Evolutionary conservation across 2,329 filamentous ascomycete species (phyloP), one percentile per base, ranked within the genome.

Genomic region (Aspergillus pseudotamarii): DNA sequence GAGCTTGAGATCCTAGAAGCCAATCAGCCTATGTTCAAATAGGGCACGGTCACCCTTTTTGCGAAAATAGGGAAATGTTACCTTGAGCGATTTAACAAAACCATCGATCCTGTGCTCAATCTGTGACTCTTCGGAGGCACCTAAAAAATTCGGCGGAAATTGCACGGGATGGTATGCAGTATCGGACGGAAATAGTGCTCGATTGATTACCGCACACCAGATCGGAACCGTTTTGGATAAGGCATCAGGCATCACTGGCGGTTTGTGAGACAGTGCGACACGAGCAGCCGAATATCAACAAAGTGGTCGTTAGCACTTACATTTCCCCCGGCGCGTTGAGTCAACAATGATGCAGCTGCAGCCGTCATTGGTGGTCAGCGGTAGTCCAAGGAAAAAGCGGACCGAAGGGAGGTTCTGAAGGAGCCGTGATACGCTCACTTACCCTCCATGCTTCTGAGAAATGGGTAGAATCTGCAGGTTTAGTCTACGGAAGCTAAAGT

Each of bases 141-240:
- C 89, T 14, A 96, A 87, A 32, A 90, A 87, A 64, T 89, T 85
- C 1, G 89, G 88, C 1, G 93, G 92, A 5, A 91, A 90, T 71
- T 88, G 85, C 9, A 98, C 83, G 1, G 77, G 69, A 71, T 89
- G 83, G 23, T 76, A 79, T 19, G 75, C 72, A 21, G 71, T 68
- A 3, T 81, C 68, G 23, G 83, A 78, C 0, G 91, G 90, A 74
- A 97, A 96, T 5, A 98, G 81, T 3, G 88, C 82, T 54, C 86
- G 84, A 78, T 98, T 98, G 71, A 97, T 79, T 21, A 97, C 92
- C 65, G 90, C 88, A 77, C 91, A 94, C 95, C 95, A 99, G 66
- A 97, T 91, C 2, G 95, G 94, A 30, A 98, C 84, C 0, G 95
- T 98, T 78, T 97, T 97, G 71, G 91, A 93, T 21, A 99, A 84